Conservation (phyloP, 495 filamentous ascomycete species). For the Neurospora sp. region DNA sequence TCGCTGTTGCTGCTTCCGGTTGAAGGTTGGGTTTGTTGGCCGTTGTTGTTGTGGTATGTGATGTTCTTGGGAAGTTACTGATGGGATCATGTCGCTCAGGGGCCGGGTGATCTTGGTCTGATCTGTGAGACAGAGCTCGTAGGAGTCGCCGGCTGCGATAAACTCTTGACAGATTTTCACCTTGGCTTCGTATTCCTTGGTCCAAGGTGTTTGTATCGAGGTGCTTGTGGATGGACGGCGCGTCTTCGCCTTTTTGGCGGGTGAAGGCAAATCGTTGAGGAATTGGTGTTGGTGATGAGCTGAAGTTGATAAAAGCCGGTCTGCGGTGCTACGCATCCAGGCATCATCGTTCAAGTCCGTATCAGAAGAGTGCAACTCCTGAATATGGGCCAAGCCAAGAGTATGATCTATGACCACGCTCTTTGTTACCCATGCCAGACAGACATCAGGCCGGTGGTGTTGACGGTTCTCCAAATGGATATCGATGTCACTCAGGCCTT, state of each 20-base stretch:
- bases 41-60: constrained; percentile 6
- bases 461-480: constrained; percentile 24
- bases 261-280: background rate
- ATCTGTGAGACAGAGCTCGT: constrained; percentile 84
- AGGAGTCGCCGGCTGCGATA: constrained; percentile 73
- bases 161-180: constrained; percentile 60
- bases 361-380: constrained; percentile 39
- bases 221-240: constrained; percentile 15
- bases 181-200: constrained; percentile 49
- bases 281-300: background rate
- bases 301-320: constrained; percentile 19
- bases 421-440: constrained; percentile 64
- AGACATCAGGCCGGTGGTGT: constrained; percentile 60
- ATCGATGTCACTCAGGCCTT: constrained; percentile 56
- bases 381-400: constrained; percentile 50
- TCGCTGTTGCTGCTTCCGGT: constrained; percentile 1
- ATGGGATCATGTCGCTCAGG: constrained; percentile 39
- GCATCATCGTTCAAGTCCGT: constrained; percentile 19
- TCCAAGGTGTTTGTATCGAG: constrained; percentile 34
- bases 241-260: constrained; percentile 1
- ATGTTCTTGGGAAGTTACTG: constrained; percentile 36
- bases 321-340: constrained; percentile 24
- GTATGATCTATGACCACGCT: constrained; percentile 75
- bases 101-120: constrained; percentile 51
- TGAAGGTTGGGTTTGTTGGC: constrained; percentile 6